phyloP scores from a whole-genome alignment of 352 stramenopile genomes.

The Pythium brassicae region DNA sequence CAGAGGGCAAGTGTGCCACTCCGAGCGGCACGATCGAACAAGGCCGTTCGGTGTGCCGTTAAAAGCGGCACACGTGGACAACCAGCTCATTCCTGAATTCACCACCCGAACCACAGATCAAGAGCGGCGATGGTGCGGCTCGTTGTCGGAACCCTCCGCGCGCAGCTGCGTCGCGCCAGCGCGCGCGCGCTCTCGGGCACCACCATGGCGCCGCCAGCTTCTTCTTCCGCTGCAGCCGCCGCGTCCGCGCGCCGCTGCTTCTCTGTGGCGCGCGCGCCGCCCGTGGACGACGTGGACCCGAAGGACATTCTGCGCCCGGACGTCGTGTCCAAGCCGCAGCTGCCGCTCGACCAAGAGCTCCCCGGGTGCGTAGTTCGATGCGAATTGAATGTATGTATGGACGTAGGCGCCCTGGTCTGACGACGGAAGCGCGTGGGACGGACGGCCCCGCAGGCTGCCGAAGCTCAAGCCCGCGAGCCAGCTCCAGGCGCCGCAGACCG shows the following conservation, averaged over 20 bases:
- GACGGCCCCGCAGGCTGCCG: conserved; percentile 36
- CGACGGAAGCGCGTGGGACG: background rate
- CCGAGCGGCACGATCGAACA: background rate
- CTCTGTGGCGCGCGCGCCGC: conserved; percentile 26
- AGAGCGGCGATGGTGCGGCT: conserved; percentile 29
- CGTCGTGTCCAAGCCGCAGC: conserved; percentile 37
- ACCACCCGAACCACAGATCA: background rate
- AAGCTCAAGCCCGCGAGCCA: conserved; percentile 83
- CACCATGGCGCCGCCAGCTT: background rate
- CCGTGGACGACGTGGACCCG: conserved; percentile 19
- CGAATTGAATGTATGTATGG: background rate
- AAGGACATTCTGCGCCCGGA: conserved; percentile 60
- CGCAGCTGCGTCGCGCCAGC: conserved; percentile 25
- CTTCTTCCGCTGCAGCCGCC: conserved; percentile 1
- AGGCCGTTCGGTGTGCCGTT: background rate
- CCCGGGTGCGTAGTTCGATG: conserved; percentile 27
- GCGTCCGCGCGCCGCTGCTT: conserved; percentile 32
- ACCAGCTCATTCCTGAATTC: background rate
- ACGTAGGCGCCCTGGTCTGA: background rate
- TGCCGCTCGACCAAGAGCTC: conserved; percentile 58
- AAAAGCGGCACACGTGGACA: background rate
- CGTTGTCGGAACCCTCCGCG: conserved; percentile 2
- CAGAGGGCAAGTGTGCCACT: background rate
- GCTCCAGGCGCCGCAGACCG: conserved; percentile 82
- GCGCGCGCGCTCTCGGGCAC: conserved; percentile 12